These are phyloP conservation scores for Sclerotinia minor DNA, from an alignment of 2,329 filamentous ascomycete species.

Conservation along the genomic window DNA sequence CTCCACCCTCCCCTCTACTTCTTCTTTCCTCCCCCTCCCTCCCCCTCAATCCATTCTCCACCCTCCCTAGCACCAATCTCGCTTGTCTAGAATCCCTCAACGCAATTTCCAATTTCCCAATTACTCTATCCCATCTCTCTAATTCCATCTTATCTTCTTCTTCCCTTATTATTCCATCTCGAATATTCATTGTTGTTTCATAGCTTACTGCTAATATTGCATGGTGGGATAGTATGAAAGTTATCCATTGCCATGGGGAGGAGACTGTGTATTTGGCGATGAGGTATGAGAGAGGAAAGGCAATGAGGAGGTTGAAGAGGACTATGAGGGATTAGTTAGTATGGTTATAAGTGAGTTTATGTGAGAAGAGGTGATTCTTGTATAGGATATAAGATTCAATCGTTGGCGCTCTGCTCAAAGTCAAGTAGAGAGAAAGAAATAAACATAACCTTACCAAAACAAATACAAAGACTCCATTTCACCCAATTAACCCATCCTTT, in stretches of 20 bases:
- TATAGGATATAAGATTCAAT: background rate
- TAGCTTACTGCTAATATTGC: conserved; percentile 3
- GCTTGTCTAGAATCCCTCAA: background rate
- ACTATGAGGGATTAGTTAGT: conserved; percentile 18
- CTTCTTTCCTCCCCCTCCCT: too few relatives aligned
- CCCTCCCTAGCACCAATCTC: background rate
- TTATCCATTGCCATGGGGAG: background rate
- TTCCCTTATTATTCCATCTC: conserved; percentile 14
- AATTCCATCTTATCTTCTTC: conserved; percentile 24
- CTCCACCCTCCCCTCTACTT: background rate
- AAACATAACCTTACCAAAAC: background rate
- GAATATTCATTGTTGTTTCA: background rate
- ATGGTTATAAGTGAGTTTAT: background rate
- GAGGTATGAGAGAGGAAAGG: conserved; percentile 25
- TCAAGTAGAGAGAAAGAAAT: background rate
- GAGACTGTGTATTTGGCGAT: conserved; percentile 6
- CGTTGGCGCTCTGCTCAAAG: background rate
- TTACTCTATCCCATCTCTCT: conserved; percentile 25
- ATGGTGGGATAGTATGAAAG: background rate
- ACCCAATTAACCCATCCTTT: background rate
- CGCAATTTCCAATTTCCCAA: conserved; percentile 11
- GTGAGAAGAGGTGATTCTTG: background rate
- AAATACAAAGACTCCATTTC: background rate
- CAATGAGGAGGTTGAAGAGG: conserved; percentile 27
- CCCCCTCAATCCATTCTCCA: background rate